Evolutionary conservation across 1,284 basidiomycete genomes (phyloP).

Genomic region (Trichosporon asahii): DNA sequence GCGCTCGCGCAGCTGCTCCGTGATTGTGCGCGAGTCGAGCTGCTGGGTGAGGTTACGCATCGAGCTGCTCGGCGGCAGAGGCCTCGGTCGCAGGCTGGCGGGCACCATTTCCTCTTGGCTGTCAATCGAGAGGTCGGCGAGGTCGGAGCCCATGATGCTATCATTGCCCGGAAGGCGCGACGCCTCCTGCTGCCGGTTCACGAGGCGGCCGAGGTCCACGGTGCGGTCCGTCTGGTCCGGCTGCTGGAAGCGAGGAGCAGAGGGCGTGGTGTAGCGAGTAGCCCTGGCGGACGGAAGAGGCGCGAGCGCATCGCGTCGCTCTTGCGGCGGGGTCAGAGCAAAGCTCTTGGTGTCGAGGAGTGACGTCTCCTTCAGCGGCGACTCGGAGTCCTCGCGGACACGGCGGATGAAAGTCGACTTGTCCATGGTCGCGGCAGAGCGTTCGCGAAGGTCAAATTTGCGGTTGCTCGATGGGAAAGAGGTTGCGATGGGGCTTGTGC

Average conservation of each 20-base stretch:
- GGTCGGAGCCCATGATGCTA: not conserved
- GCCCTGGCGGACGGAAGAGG: not conserved
- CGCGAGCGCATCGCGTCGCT: not conserved
- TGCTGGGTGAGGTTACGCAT: not conserved
- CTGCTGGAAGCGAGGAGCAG: constrained; percentile 2
- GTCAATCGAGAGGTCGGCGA: constrained; percentile 3
- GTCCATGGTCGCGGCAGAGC: constrained; percentile 4
- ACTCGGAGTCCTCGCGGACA: constrained; percentile 3
- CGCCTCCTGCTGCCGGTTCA: not conserved
- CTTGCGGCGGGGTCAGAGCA: constrained; percentile 21
- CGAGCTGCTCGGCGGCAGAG: not conserved
- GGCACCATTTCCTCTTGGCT: not conserved
- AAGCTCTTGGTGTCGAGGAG: constrained; percentile 22
- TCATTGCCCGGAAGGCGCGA: not conserved
- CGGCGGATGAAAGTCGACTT: constrained; percentile 7
- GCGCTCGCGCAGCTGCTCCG: constrained; percentile 1
- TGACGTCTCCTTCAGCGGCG: constrained; percentile 1
- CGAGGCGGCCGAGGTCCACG: not conserved
- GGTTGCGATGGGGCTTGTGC: not conserved
- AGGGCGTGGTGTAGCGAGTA: not conserved
- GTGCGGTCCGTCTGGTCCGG: not conserved
- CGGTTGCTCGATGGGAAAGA: not conserved
- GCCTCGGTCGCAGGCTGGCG: not conserved
- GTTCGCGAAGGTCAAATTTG: not conserved
- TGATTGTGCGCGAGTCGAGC: not conserved